Evolutionary conservation across 208 protist genomes (phyloP).

Genomic region (Acanthamoeba royreba): DNA sequence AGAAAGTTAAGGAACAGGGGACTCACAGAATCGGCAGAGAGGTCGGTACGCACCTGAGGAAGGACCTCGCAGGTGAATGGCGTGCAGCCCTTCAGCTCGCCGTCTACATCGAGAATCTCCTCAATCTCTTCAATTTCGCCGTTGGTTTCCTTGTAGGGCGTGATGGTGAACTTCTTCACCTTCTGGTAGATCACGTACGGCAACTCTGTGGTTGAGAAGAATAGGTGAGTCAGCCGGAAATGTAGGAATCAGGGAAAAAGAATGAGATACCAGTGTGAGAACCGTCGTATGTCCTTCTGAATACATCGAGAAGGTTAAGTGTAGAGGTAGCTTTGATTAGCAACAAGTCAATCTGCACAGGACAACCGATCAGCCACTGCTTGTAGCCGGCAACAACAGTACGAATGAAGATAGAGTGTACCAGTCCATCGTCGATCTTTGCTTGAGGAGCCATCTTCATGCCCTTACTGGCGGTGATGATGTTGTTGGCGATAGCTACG

Average conservation of each 20-base stretch:
- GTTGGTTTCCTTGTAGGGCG: background rate
- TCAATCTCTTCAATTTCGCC: background rate
- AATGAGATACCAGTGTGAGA: slow-evolving; percentile 34
- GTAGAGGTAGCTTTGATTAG: background rate
- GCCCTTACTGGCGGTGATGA: background rate
- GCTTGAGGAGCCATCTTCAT: slow-evolving; percentile 37
- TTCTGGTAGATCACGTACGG: slow-evolving; percentile 19
- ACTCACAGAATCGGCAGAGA: background rate
- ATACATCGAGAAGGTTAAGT: slow-evolving; percentile 14
- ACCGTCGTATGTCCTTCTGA: background rate
- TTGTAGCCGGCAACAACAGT: background rate
- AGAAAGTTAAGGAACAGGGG: no score
- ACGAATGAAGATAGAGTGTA: background rate
- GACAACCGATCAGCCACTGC: background rate
- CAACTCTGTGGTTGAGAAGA: background rate
- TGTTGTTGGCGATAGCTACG: slow-evolving; percentile 29
- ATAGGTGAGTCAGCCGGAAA: background rate
- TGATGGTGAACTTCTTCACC: slow-evolving; percentile 37
- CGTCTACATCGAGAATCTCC: slow-evolving; percentile 23
- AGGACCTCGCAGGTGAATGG: slow-evolving; percentile 35
- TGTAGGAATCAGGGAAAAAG: background rate
- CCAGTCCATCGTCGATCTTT: slow-evolving; percentile 16
- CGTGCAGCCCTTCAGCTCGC: slow-evolving; percentile 30
- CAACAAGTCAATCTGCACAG: background rate
- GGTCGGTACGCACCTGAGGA: background rate